phyloP scores from a whole-genome alignment of 768 basidiomycete species.

The Leucocoprinus sp. region DNA sequence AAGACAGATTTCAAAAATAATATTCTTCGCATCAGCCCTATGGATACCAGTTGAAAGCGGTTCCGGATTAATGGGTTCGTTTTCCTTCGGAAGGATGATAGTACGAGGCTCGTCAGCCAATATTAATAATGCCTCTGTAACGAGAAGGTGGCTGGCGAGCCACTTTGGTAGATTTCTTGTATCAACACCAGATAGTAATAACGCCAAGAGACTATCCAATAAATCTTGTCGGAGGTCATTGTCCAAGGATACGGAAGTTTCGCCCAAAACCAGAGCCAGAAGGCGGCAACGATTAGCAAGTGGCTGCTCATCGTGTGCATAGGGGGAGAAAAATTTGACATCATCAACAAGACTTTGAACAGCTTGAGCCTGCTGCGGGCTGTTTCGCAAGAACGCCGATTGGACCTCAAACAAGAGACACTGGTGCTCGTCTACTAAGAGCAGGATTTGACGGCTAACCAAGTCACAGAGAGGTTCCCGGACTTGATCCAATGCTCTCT shows the following conservation, averaged over 20 bases:
- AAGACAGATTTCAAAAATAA: slow-evolving; percentile 71
- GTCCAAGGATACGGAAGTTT: slow-evolving; percentile 54
- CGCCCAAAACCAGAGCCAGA: slow-evolving; percentile 75
- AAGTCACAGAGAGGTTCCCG: slow-evolving; percentile 58
- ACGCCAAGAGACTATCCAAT: slow-evolving; percentile 60
- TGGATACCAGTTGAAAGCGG: slow-evolving; percentile 51
- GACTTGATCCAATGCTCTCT: slow-evolving; percentile 52
- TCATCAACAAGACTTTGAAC: slow-evolving; percentile 71
- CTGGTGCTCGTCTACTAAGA: slow-evolving; percentile 79
- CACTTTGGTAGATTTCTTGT: slow-evolving; percentile 71
- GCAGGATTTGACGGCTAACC: slow-evolving; percentile 63
- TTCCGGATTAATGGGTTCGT: slow-evolving; percentile 47
- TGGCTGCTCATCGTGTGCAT: slow-evolving; percentile 66
- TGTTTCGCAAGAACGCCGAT: slow-evolving; percentile 65
- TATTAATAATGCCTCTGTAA: slow-evolving; percentile 77
- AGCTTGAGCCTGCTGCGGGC: slow-evolving; percentile 54
- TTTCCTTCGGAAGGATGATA: slow-evolving; percentile 62
- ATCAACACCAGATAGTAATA: slow-evolving; percentile 53
- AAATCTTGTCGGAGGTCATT: slow-evolving; percentile 45
- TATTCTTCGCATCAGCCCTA: slow-evolving; percentile 50
- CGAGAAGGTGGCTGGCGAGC: slow-evolving; percentile 80
- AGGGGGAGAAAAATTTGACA: slow-evolving; percentile 58
- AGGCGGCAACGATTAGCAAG: slow-evolving; percentile 79
- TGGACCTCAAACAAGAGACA: slow-evolving; percentile 86
- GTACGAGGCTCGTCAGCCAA: slow-evolving; percentile 64